A percentile compares a stretch with the other conserved stretches of the same genome.
These are phyloP conservation scores for Starmerella sirachaensis DNA, from an alignment of 805 yeast genomes.

Conservation along the genomic window DNA sequence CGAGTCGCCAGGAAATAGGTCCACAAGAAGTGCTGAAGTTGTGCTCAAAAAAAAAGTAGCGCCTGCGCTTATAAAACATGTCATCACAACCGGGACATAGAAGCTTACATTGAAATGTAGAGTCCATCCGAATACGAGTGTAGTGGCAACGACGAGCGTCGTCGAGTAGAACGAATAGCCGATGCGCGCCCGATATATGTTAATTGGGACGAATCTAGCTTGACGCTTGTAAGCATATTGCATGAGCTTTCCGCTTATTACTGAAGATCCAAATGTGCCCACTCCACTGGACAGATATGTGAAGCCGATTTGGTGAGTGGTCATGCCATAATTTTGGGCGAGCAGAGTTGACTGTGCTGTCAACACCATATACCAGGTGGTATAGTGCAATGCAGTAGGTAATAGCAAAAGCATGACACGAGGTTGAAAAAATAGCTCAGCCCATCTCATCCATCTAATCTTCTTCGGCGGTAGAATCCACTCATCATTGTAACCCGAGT, in stretches of 20 bases:
- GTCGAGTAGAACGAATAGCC: conserved; percentile 37
- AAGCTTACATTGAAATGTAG: conserved; percentile 37
- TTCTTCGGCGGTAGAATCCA: conserved; percentile 20
- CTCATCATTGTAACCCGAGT: conserved; percentile 17
- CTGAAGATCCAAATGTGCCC: conserved; percentile 50
- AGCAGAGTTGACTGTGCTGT: conserved; percentile 53
- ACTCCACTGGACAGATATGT: conserved; percentile 67
- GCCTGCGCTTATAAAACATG: conserved; percentile 47
- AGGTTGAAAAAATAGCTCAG: conserved; percentile 35
- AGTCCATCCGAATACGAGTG: conserved; percentile 65
- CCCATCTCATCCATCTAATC: conserved; percentile 23
- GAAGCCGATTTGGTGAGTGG: conserved; percentile 50
- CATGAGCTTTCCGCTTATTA: conserved; percentile 45
- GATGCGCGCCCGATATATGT: conserved; percentile 43
- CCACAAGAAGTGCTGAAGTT: conserved; percentile 60
- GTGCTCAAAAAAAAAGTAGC: conserved; percentile 47
- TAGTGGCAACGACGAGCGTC: conserved; percentile 31
- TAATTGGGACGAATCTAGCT: conserved; percentile 18
- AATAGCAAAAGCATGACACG: conserved; percentile 40
- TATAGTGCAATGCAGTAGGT: conserved; percentile 51
- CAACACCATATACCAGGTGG: conserved; percentile 58
- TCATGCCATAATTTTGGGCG: conserved; percentile 38
- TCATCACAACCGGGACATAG: conserved; percentile 45
- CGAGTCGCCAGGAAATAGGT: conserved; percentile 54
- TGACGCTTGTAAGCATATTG: conserved; percentile 38